Evolutionary conservation across 257 asterid species (phyloP).

Genomic region (Solanum etuberosum): DNA sequence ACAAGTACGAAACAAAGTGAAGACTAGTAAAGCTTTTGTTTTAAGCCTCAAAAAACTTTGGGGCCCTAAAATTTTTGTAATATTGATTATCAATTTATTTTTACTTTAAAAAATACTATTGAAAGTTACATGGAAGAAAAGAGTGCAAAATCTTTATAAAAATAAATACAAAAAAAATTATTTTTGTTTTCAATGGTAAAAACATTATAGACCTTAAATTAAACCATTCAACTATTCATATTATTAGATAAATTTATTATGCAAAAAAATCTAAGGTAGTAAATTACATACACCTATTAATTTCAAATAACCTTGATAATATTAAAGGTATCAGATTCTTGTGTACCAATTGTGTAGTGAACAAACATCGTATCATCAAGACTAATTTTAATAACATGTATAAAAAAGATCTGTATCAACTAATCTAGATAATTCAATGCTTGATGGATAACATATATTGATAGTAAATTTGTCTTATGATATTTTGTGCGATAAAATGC

Average conservation of each 20-base stretch:
- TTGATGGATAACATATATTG: no score
- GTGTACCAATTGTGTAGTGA: no score
- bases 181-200: background rate
- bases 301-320: no score
- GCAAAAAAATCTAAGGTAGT: background rate
- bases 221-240: background rate
- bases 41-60: background rate
- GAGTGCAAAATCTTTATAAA: background rate
- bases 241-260: background rate
- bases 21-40: background rate
- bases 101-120: no score
- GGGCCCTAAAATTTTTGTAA: background rate
- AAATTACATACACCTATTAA: background rate
- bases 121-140: background rate
- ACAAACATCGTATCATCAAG: no score
- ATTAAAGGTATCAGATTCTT: background rate
- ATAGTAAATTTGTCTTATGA: no score
- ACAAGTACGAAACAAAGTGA: background rate
- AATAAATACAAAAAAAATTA: no score
- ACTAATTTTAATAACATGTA: no score
- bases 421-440: no score
- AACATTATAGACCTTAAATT: background rate
- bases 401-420: no score
- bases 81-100: background rate
- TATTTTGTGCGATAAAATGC: background rate